Evolutionary conservation across 306 rosid species (phyloP).

Genomic region (Ammopiptanthus mongolicus): DNA sequence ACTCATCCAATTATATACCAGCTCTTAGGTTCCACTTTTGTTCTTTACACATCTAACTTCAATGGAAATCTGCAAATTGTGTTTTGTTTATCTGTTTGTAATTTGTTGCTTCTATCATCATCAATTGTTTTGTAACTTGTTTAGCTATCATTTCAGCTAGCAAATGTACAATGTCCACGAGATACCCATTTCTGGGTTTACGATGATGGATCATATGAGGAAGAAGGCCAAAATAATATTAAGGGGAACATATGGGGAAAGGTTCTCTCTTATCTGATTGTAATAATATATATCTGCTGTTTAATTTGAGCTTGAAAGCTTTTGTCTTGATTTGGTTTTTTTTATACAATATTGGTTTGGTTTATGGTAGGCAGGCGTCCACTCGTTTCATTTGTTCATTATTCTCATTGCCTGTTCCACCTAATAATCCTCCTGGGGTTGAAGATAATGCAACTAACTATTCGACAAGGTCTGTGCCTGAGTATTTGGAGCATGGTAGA

Average conservation of each 20-base stretch:
- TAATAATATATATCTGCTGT: constrained; percentile 21
- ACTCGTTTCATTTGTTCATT: constrained; percentile 83
- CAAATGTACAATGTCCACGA: constrained; percentile 87
- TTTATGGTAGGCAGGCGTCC: constrained; percentile 94
- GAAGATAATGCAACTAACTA: constrained; percentile 45
- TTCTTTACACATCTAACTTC: not conserved
- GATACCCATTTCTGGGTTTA: constrained; percentile 97
- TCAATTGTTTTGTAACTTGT: constrained; percentile 9
- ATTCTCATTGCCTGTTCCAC: constrained; percentile 78
- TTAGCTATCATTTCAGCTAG: constrained; percentile 51
- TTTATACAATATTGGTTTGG: constrained; percentile 50
- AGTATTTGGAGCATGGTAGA: constrained; percentile 69
- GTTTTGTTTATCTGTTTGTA: not conserved
- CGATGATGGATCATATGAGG: constrained; percentile 92
- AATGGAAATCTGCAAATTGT: not conserved
- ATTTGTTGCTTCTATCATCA: constrained; percentile 7
- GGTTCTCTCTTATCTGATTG: constrained; percentile 74
- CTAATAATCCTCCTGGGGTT: constrained; percentile 51
- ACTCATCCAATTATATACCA: not conserved
- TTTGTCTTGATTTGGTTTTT: constrained; percentile 40
- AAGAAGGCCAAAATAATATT: constrained; percentile 97
- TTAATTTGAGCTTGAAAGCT: constrained; percentile 26
- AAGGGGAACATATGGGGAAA: constrained; percentile 95
- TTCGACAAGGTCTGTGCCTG: constrained; percentile 69
- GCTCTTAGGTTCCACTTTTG: not conserved